Evolutionary conservation across 495 filamentous ascomycete species (phyloP).

Genomic region (Aspergillus taichungensis): DNA sequence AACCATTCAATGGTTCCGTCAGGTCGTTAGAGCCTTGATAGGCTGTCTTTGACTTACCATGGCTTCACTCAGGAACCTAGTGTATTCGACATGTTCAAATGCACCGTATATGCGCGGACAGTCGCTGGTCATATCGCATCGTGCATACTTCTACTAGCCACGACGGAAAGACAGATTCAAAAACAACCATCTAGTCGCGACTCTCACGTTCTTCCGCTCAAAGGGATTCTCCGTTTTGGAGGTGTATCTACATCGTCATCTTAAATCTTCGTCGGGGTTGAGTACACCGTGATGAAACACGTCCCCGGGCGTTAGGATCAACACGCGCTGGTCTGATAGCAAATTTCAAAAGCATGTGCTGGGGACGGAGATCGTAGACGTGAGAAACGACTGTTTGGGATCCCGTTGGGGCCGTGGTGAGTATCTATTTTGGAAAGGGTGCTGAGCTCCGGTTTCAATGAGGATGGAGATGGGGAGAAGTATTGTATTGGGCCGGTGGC

Average conservation of each 20-base stretch:
- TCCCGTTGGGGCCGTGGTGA: conserved; percentile 13
- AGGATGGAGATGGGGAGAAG: not conserved
- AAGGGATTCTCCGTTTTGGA: conserved; percentile 17
- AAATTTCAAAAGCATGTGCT: conserved; percentile 13
- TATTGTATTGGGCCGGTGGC: conserved; percentile 21
- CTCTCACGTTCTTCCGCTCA: conserved; percentile 18
- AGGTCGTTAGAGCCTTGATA: too few relatives aligned
- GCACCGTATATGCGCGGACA: too few relatives aligned
- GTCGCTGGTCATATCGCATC: too few relatives aligned
- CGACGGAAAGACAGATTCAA: too few relatives aligned
- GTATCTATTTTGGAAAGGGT: conserved; percentile 18
- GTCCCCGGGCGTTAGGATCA: conserved; percentile 1
- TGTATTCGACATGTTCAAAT: too few relatives aligned
- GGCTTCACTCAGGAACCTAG: too few relatives aligned
- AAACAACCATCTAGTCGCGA: too few relatives aligned
- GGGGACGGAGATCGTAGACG: conserved; percentile 14
- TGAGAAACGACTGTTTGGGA: conserved; percentile 17
- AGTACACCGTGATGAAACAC: conserved; percentile 16
- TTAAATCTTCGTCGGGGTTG: too few relatives aligned
- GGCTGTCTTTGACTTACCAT: too few relatives aligned
- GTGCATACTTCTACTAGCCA: too few relatives aligned
- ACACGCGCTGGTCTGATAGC: conserved; percentile 7
- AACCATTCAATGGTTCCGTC: too few relatives aligned
- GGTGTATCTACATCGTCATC: too few relatives aligned
- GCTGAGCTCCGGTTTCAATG: conserved; percentile 2